Evolutionary conservation across 768 basidiomycete genomes (phyloP), one percentile per base, ranked within the genome.

Genomic region (Tulasnella sp.): DNA sequence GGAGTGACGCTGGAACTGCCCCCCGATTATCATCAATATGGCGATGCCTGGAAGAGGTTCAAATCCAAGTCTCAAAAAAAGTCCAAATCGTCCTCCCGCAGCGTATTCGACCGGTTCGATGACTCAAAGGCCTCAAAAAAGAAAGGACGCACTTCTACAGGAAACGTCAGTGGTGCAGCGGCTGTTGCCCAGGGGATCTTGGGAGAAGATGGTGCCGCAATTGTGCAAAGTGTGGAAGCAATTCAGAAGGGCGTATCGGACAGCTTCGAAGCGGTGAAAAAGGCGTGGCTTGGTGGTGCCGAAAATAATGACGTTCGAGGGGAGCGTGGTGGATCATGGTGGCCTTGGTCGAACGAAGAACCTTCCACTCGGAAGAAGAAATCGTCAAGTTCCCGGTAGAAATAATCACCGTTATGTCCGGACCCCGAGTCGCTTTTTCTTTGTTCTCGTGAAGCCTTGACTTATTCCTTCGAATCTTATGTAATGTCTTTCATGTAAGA

Each of bases 1-100:
- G n/a, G 89, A 86, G 7, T 85, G 85, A 9, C 81, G 83, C 19
- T 89, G 88, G 12, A 67, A 45, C 36, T 49, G 7, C 76, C 38
- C 4, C 37, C 77, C 67, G 77, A 42, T 34, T 67, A 34, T 67
- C 67, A 54, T 68, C 72, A 72, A 36, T 58, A 75, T 25, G 75
- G 75, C 3, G 38, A 70, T 75, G 69, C 68, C 11, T 71, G 45
- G 67, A 71, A 76, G n/a, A 76, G 45, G 49, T 76, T 71, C 75
- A 76, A 75, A 38, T 19, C 54, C 7, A 64, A 58, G 74, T 64
- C 54, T 17, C 31, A 76, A 17, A 52, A 45, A 31, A 36, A 22
- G 34, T 36, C 52, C 15, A 64, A 49, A 17, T 3, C 29, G 22
- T 54, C 52, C 1, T 37, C 40, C 4, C 36, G 72, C 34, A 64